Base-by-base conservation (phyloP, 768 basidiomycete genomes). In the Russula sp. region DNA sequence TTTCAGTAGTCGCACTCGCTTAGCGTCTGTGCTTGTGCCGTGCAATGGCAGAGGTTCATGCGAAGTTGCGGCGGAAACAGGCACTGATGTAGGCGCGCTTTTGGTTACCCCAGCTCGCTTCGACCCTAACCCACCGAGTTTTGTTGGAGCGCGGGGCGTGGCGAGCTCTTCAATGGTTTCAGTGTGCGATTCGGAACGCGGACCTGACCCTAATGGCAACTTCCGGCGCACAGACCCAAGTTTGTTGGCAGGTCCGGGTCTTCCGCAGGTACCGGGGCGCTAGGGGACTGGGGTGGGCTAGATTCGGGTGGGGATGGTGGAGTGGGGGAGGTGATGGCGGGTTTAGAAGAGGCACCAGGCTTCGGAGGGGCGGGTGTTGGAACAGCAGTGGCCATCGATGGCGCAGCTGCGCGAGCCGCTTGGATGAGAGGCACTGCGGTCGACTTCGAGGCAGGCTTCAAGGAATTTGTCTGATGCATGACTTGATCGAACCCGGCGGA, bases 401-500 rank as follows among this genome's bases (percentile, higher is more conserved):
- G 67, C 13, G 83, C 80, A 44, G 73, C 67, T 1, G 76, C 79
- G 26, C 86, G 84, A 36, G 94, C 92, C 13, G 89, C 88, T 73
- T 97, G 91, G 64, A 99, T 92, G 40, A 98, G 79, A 11, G 95
- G 94, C 11, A 89, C 76, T 7, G 94, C 92, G 32, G 89, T 88
- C 49, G 84, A 77, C 60, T 88, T 87, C 11, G 94, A 95, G 0
- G 97, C 97, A 32, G 96, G 90, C 72, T 98, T 99, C 65, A 99
- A 79, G 0, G 86, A 84, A 65, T 82, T 86, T 13, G 94, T 90
- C 75, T 94, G 88, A 40, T 91, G 86, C 79, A 97, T 80, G 56
- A 98, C 87, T 70, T 85, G 85, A 68, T 94, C 90, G 71, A 84
- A 93, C 6, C 97, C 94, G 36, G 85, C 86, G 53, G 75, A 84